phyloP scores from a whole-genome alignment of 169 alveolate genomes.

The Babesia divergens region DNA sequence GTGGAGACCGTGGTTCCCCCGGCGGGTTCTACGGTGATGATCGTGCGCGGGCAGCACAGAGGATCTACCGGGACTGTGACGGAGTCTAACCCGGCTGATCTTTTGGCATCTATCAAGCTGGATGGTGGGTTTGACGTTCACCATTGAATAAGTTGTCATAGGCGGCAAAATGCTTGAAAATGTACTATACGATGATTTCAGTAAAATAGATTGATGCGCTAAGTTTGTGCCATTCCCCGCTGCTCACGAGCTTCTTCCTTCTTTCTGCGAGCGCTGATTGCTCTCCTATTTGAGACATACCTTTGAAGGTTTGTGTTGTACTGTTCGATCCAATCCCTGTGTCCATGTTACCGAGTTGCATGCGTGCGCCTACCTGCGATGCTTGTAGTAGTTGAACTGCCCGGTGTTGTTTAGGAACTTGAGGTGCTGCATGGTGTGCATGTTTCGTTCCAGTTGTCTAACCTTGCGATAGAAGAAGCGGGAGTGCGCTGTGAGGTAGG shows the following conservation, averaged over 20 bases:
- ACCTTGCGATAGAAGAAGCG: conserved; percentile 70
- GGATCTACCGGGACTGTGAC: conserved; percentile 35
- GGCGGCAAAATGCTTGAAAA: conserved; percentile 30
- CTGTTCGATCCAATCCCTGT: conserved; percentile 64
- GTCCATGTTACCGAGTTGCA: neutral
- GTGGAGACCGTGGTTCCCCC: conserved; percentile 62
- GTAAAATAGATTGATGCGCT: neutral
- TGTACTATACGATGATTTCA: conserved; percentile 51
- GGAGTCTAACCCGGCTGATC: conserved; percentile 9
- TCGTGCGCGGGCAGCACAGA: conserved; percentile 40
- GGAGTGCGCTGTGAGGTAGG: conserved; percentile 73
- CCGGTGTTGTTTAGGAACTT: conserved; percentile 51
- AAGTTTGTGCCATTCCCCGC: neutral
- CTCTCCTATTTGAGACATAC: neutral
- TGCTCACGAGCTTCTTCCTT: conserved; percentile 12
- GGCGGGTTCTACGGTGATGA: conserved; percentile 27
- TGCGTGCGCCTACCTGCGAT: conserved; percentile 34
- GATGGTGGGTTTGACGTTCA: neutral
- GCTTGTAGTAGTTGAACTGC: conserved; percentile 65
- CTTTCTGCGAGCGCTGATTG: neutral
- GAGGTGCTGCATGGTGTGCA: conserved; percentile 23
- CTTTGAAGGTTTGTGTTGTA: conserved; percentile 53
- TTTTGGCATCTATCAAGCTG: conserved; percentile 4
- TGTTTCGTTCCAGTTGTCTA: conserved; percentile 7
- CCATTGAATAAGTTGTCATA: neutral